Percentiles rank a stretch among this genome's conserved stretches.
Conservation (phyloP, 169 alveolate genomes). For the Plasmodium gallinaceum region DNA sequence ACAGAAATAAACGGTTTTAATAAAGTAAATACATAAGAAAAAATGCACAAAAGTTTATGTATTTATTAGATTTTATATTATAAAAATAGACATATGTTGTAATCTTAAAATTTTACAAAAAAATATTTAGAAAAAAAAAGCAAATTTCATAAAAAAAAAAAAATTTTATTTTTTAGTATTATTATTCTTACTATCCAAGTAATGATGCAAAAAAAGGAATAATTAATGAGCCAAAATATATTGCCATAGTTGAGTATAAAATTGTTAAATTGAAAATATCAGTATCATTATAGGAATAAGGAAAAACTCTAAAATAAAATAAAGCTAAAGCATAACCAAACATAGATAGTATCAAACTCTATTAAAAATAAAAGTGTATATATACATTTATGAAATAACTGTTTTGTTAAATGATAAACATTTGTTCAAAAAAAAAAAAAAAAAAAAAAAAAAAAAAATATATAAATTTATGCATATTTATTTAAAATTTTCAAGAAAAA, state of each 20-base stretch:
- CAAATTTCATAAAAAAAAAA: too few species aligned
- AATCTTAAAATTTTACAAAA: too few species aligned
- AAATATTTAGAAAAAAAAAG: too few species aligned
- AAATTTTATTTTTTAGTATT: background rate
- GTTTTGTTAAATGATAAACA: too few species aligned
- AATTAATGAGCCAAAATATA: conserved; percentile 64
- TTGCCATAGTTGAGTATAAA: conserved; percentile 67
- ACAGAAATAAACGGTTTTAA: background rate
- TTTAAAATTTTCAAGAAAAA: background rate
- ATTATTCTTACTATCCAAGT: conserved; percentile 59
- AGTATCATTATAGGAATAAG: conserved; percentile 70
- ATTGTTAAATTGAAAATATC: conserved; percentile 56
- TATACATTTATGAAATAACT: too few species aligned
- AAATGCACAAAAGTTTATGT: background rate
- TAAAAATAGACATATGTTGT: too few species aligned
- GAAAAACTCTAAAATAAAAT: conserved; percentile 72
- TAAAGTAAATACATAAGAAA: background rate
- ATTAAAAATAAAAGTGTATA: background rate
- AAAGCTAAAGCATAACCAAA: conserved; percentile 74
- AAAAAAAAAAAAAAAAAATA: background rate
- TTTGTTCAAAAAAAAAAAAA: background rate
- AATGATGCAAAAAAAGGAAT: conserved; percentile 55
- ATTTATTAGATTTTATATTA: too few species aligned
- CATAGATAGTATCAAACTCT: conserved; percentile 70
- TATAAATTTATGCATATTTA: background rate